Percentiles rank a stretch among this genome's conserved stretches.
These are phyloP conservation scores for Chlorella sorokiniana DNA, from an alignment of 139 green algal genomes.

Conservation along the genomic window DNA sequence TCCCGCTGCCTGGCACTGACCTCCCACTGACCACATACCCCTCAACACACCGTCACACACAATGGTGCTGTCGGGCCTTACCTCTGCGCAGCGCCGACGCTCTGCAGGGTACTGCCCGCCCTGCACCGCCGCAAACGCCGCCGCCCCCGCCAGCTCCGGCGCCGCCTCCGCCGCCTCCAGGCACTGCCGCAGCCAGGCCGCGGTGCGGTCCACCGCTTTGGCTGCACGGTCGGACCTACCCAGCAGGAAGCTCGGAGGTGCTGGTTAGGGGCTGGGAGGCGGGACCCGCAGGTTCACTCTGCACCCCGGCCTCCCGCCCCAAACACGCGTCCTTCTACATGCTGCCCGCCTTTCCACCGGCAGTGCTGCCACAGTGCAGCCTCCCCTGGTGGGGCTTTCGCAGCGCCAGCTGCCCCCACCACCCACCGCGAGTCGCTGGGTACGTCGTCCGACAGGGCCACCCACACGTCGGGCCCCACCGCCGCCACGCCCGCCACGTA, in stretches of 20 bases:
- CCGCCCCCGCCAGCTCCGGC: conserved; percentile 14
- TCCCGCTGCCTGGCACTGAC: too few species aligned
- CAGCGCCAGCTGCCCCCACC: neutral
- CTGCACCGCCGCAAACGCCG: conserved; percentile 16
- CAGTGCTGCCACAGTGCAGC: too few species aligned
- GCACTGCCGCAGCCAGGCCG: conserved; percentile 62
- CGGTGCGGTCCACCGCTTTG: conserved; percentile 40
- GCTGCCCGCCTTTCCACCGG: too few species aligned
- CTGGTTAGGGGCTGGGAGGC: neutral
- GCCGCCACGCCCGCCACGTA: conserved; percentile 65
- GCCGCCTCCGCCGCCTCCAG: conserved; percentile 28
- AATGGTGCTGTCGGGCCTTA: neutral
- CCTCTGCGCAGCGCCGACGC: conserved; percentile 43
- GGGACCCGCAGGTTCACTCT: too few species aligned
- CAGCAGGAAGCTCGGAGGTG: neutral
- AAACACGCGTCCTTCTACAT: too few species aligned
- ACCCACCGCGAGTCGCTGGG: conserved; percentile 8
- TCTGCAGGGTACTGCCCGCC: conserved; percentile 44
- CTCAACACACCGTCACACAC: neutral
- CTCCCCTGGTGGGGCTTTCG: neutral
- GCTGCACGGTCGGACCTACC: conserved; percentile 21
- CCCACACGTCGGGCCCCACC: conserved; percentile 65
- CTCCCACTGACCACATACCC: too few species aligned
- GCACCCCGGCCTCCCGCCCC: too few species aligned
- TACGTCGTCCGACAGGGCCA: conserved; percentile 72